Percentiles rank a stretch among this genome's conserved stretches.
phyloP scores from a whole-genome alignment of 352 stramenopile species.

The Pythium graminicola region DNA sequence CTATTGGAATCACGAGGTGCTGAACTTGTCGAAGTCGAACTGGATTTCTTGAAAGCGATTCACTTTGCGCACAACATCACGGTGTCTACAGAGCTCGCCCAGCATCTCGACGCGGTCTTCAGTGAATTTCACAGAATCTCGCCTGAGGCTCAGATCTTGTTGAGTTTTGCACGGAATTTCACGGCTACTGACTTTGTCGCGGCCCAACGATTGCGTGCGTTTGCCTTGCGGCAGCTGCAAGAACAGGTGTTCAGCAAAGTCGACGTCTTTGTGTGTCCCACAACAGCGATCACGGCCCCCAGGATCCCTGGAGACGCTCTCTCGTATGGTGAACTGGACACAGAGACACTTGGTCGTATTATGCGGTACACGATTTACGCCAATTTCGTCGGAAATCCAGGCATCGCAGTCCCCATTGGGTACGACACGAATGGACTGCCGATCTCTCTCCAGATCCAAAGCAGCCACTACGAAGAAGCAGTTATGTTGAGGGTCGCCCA shows the following conservation, averaged over 20 bases:
- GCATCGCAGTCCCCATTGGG: conserved; percentile 64
- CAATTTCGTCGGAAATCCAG: conserved; percentile 85
- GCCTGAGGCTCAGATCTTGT: conserved; percentile 62
- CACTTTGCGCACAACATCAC: conserved; percentile 75
- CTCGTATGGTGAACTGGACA: conserved; percentile 50
- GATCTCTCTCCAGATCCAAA: conserved; percentile 76
- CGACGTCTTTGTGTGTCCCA: conserved; percentile 86
- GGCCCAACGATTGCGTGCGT: conserved; percentile 79
- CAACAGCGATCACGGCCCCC: conserved; percentile 70
- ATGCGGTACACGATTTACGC: conserved; percentile 81
- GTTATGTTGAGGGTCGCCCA: conserved; percentile 63
- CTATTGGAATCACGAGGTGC: conserved; percentile 53
- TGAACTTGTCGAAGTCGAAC: conserved; percentile 61
- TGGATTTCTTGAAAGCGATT: conserved; percentile 75
- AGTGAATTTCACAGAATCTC: conserved; percentile 49
- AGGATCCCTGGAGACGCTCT: conserved; percentile 47
- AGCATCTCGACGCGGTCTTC: conserved; percentile 64
- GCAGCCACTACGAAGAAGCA: conserved; percentile 69
- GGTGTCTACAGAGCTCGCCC: conserved; percentile 75
- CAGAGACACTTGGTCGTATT: conserved; percentile 43
- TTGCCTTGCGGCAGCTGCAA: conserved; percentile 66
- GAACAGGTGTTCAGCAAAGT: conserved; percentile 75
- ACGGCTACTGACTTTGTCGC: conserved; percentile 76
- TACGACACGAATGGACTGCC: conserved; percentile 57
- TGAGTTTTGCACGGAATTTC: conserved; percentile 63